Evolutionary conservation across 192 early-diverging fungal species (phyloP).

Genomic region (Podila clonocystis): DNA sequence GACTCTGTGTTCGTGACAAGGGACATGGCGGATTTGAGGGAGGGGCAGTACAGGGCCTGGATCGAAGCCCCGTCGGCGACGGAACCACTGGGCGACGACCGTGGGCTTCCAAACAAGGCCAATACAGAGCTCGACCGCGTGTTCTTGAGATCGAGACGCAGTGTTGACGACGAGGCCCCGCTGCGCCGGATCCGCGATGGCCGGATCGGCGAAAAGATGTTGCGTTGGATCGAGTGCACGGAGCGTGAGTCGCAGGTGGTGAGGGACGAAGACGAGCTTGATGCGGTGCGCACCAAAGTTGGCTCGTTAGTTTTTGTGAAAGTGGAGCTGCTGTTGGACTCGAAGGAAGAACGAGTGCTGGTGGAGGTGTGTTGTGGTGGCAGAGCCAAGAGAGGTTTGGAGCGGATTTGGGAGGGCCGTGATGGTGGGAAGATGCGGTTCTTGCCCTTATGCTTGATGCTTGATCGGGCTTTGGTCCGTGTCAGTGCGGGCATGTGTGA

Average conservation of each 20-base stretch:
- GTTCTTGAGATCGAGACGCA: conserved; percentile 13
- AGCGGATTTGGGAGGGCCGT: not conserved
- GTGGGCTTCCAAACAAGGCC: conserved; percentile 28
- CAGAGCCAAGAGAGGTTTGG: not conserved
- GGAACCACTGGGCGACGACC: conserved; percentile 22
- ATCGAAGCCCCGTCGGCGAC: conserved; percentile 25
- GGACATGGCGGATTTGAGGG: conserved; percentile 28
- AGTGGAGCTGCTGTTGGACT: not conserved
- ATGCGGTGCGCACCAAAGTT: not conserved
- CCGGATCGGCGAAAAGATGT: not conserved
- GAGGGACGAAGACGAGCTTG: not conserved
- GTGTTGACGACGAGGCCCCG: not conserved
- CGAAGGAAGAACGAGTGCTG: not conserved
- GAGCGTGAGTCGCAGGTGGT: not conserved
- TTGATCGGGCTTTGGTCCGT: conserved; percentile 22
- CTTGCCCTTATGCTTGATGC: conserved; percentile 8
- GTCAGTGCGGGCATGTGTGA: conserved; percentile 20
- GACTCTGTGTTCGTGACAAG: conserved; percentile 9
- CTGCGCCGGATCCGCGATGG: not conserved
- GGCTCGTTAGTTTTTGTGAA: not conserved
- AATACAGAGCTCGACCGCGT: conserved; percentile 17
- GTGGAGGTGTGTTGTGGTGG: not conserved
- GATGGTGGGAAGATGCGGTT: not conserved
- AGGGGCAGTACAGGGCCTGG: conserved; percentile 21
- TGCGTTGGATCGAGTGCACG: not conserved